phyloP scores from a whole-genome alignment of 306 rosid genomes.

The Prunus dulcis region DNA sequence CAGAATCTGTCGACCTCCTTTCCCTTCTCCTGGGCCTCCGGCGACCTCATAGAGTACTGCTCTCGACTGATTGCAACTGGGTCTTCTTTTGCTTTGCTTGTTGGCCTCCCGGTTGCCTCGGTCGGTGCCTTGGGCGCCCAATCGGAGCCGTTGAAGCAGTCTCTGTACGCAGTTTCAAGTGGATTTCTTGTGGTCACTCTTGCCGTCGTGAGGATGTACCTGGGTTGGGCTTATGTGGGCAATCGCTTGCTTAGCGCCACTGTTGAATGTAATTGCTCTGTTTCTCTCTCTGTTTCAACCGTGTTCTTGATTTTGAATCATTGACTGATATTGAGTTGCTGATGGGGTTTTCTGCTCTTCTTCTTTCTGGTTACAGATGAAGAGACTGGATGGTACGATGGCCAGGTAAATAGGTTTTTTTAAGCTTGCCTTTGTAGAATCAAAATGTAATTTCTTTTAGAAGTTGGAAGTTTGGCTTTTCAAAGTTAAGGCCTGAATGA shows the following conservation, averaged over 20 bases:
- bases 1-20: constrained; percentile 67
- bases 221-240: constrained; percentile 97
- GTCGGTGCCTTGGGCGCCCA: constrained; percentile 70
- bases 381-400: constrained; percentile 99
- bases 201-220: constrained; percentile 84
- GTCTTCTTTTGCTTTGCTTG: constrained; percentile 56
- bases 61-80: constrained; percentile 70
- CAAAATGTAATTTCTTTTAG: constrained; percentile 1
- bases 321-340: background rate
- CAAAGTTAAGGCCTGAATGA: constrained; percentile 2
- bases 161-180: constrained; percentile 60
- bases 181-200: constrained; percentile 65
- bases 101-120: constrained; percentile 86
- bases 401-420: constrained; percentile 51
- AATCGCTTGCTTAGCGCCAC: constrained; percentile 96
- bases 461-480: background rate
- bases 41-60: constrained; percentile 54
- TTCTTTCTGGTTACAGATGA: constrained; percentile 57
- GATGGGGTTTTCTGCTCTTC: background rate
- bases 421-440: background rate
- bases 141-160: constrained; percentile 57
- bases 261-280: constrained; percentile 61
- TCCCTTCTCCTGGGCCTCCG: constrained; percentile 90
- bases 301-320: background rate
- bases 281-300: background rate